Base-by-base conservation (phyloP, 768 basidiomycete species). In the Termitomyces bulborhizus region DNA sequence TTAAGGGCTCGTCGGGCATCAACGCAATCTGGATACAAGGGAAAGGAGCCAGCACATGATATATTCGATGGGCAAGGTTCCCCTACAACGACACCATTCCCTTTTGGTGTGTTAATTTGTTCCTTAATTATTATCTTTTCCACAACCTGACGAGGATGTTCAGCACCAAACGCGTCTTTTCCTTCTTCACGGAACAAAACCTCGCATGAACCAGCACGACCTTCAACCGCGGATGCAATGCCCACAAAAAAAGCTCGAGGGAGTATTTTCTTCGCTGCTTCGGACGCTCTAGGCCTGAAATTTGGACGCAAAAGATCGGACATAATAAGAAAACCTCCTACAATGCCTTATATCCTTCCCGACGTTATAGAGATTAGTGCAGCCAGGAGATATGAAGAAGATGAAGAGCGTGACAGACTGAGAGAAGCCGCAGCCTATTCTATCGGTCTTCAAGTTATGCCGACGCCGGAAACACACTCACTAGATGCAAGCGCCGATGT, bases 281-380 rank as follows among this genome's bases (percentile, higher is more conserved):
- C 80, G 15, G 81, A 79, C 57, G 79, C 75, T 0, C 65, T 84
- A 31, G 67, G 71, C 54, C 68, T 81, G 54, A 82, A 70, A 61
- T 72, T 83, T 51, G 75, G 76, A 27, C 75, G 78, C 34, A 78
- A 72, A 54, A 69, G 69, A 44, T 77, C 75, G 46, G 60, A 71
- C 51, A 62, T 56, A 24, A 39, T 66, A 39, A 65, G 68, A 54
- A 72, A 69, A 40, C 60, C 68, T 36, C 62, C 74, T n/a, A 44
- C 55, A 46, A 69, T 65, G 51, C 74, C 75, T 21, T 66, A 81
- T 27, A 66, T 85, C 41, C 70, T 86, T 49, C 81, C 86, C 16
- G 86, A 81, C 39, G 85, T 90, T 48, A 86, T 91, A 54, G 88
- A 91, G 66, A 89, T 91, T 48, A 76, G 70, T 46, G 81, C 80